phyloP scores from a whole-genome alignment of 1,284 basidiomycete genomes.

The Cutaneotrichosporon curvatum region DNA sequence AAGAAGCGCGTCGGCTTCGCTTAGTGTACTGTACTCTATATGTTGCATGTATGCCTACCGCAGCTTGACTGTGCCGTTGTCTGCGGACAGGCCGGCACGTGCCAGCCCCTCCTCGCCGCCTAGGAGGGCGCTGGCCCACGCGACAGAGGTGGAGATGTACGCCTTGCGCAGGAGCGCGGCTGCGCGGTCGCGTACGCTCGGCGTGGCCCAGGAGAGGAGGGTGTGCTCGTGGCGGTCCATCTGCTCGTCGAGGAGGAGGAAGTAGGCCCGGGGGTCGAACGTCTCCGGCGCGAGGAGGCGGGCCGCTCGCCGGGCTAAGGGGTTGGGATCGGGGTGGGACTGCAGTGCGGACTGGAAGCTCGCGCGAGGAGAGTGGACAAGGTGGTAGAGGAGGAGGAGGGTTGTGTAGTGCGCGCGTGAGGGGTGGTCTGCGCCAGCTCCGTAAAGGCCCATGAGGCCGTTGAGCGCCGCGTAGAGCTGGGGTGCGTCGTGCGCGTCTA shows the following conservation, averaged over 20 bases:
- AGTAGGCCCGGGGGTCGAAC: conserved; percentile 30
- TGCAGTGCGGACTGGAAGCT: conserved; percentile 3
- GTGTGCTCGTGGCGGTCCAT: conserved; percentile 19
- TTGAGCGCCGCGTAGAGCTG: conserved; percentile 38
- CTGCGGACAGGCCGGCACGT: no score
- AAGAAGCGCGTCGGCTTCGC: conserved; percentile 5
- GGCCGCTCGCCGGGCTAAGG: conserved; percentile 11
- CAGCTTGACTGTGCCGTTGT: background rate
- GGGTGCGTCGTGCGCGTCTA: conserved; percentile 33
- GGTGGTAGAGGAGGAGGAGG: conserved; percentile 32
- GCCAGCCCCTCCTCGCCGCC: conserved; percentile 10
- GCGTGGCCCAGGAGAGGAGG: conserved; percentile 28
- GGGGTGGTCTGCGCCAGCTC: conserved; percentile 11
- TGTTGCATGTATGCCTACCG: no score
- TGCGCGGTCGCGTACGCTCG: conserved; percentile 23
- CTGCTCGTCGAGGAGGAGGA: conserved; percentile 7
- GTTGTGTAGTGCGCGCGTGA: conserved; percentile 23
- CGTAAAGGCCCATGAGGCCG: conserved; percentile 38
- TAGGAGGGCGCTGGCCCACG: conserved; percentile 24
- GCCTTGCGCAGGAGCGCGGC: conserved; percentile 25
- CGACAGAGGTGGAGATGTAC: conserved; percentile 23
- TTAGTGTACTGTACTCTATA: background rate
- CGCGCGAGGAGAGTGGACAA: conserved; percentile 19
- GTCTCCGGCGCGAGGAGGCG: conserved; percentile 19
- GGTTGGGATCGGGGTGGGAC: background rate